phyloP scores from a whole-genome alignment of 208 protist species.

The Leishmania amazonensis region DNA sequence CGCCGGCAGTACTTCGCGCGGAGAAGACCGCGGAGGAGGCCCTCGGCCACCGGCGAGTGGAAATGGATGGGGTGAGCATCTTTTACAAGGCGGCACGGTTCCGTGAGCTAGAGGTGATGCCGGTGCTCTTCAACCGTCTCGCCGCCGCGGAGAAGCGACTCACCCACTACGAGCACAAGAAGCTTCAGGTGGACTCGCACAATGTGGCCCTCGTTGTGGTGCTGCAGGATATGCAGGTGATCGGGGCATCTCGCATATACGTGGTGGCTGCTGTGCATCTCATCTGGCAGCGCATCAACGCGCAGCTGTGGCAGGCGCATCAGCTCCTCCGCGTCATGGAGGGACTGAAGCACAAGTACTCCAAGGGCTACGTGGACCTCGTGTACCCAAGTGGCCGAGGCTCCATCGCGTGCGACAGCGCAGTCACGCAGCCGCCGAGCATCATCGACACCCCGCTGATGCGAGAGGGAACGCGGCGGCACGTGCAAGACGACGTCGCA shows the following conservation, averaged over 20 bases:
- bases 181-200: constrained; percentile 73
- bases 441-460: constrained; percentile 17
- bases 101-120: constrained; percentile 53
- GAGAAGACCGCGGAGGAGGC: constrained; percentile 1
- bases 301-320: constrained; percentile 85
- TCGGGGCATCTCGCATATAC: constrained; percentile 44
- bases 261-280: constrained; percentile 76
- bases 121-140: constrained; percentile 75
- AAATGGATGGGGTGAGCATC: constrained; percentile 87
- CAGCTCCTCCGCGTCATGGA: constrained; percentile 62
- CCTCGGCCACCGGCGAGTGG: constrained; percentile 37
- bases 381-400: background rate
- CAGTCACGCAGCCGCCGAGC: constrained; percentile 14
- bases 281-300: constrained; percentile 76
- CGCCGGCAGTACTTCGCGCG: background rate
- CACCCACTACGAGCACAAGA: constrained; percentile 60
- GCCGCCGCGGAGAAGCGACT: constrained; percentile 57
- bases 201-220: constrained; percentile 85
- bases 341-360: constrained; percentile 66
- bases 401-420: constrained; percentile 7
- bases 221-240: constrained; percentile 55
- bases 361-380: constrained; percentile 17
- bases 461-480: constrained; percentile 1
- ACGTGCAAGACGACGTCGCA: background rate
- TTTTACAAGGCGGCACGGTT: constrained; percentile 76